phyloP scores from a whole-genome alignment of 225 moss, liverwort and hornwort species.

The Rhytidiadelphus loreus region DNA sequence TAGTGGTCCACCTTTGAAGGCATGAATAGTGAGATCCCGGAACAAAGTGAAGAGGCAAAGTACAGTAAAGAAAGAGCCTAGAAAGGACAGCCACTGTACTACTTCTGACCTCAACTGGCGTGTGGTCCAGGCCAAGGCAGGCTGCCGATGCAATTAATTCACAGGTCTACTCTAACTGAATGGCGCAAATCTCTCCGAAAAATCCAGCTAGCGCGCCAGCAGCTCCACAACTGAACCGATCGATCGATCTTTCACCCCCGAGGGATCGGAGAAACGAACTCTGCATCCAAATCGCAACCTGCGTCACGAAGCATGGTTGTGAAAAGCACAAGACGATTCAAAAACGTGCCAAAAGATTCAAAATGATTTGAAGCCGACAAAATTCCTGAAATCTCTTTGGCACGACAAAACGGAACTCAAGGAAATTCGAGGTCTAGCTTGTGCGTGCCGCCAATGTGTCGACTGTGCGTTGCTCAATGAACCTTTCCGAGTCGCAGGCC shows the following conservation, averaged over 20 bases:
- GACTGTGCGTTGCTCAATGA: background rate
- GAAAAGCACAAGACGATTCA: background rate
- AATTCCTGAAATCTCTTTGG: background rate
- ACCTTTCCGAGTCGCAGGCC: background rate
- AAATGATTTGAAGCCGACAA: background rate
- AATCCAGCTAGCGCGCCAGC: background rate
- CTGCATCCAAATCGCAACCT: background rate
- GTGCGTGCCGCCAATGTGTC: background rate
- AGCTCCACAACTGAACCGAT: background rate
- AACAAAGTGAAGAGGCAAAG: background rate
- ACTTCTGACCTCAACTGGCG: background rate
- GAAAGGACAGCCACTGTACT: background rate
- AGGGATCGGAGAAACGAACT: background rate
- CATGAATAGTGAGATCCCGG: background rate
- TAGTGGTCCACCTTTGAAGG: background rate
- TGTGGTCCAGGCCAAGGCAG: background rate
- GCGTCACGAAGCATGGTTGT: background rate
- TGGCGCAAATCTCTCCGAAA: background rate
- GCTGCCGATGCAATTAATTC: background rate
- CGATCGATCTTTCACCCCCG: background rate
- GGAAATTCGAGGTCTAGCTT: background rate
- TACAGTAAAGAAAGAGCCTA: too few relatives aligned
- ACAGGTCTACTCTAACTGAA: background rate
- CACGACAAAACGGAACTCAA: background rate
- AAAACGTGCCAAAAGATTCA: too few relatives aligned